A percentile compares a stretch with the other conserved stretches of the same genome.
Conservation (phyloP, 2,329 filamentous ascomycete species). For the Aspergillus niger region DNA sequence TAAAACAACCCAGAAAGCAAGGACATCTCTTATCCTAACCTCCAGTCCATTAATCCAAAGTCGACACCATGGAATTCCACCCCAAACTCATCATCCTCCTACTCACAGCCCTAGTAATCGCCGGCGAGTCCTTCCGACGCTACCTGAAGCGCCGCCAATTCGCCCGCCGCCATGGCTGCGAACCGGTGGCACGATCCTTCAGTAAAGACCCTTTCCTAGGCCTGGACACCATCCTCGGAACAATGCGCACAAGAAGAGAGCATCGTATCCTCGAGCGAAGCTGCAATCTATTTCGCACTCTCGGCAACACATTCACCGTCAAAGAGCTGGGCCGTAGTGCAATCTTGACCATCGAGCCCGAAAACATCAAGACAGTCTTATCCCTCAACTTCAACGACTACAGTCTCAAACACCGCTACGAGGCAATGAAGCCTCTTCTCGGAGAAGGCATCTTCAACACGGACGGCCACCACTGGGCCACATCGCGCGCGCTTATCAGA, state of each 20-base stretch:
- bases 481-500: slow-evolving; percentile 17
- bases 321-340: slow-evolving; percentile 14
- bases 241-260: not conserved
- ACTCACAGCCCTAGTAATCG: not conserved
- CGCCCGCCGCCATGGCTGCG: slow-evolving; percentile 17
- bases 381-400: too few species aligned
- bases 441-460: slow-evolving; percentile 23
- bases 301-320: slow-evolving; percentile 16
- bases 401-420: too few species aligned
- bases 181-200: slow-evolving; percentile 15
- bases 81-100: not conserved
- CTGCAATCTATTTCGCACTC: not conserved
- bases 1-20: too few species aligned
- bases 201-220: slow-evolving; percentile 22
- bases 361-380: too few species aligned
- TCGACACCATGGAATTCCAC: not conserved
- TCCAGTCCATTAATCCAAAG: too few species aligned
- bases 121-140: slow-evolving; percentile 9
- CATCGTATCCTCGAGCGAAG: slow-evolving; percentile 4
- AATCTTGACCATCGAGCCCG: slow-evolving; percentile 26
- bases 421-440: too few species aligned
- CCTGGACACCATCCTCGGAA: slow-evolving; percentile 11
- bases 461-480: slow-evolving; percentile 17
- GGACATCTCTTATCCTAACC: too few species aligned
- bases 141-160: slow-evolving; percentile 22